Evolutionary conservation across 768 basidiomycete genomes (phyloP), one percentile per base, ranked within the genome.

Genomic region (Boletus pseudo-olivaceus): DNA sequence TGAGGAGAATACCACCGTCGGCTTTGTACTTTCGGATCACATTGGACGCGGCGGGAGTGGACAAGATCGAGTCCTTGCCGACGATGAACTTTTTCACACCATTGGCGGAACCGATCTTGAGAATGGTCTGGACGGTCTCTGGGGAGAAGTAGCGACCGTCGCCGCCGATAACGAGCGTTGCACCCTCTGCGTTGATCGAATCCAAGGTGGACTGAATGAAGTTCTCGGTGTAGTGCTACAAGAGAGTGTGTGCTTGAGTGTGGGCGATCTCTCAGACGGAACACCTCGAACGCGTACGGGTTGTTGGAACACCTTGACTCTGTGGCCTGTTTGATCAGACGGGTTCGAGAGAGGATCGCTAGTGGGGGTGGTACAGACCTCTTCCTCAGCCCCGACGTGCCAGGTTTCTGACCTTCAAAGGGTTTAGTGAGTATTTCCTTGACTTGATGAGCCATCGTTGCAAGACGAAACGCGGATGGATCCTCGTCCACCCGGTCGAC

Each of bases 241-340:
- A 33, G 57, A 32, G 38, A n/a, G 51, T 5, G 30, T 32, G 51
- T 26, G 52, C 55, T 64, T 66, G 56, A 68, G 67, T 52, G 43
- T 48, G 30, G 50, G 32, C 39, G 37, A 39, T 56, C 19, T 17
- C 37, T 56, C 19, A 27, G n/a, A 43, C 38, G 30, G 20, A 49
- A 34, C 39, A 50, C 46, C 59, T 59, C 65, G 32, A 66, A 58
- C 59, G 55, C 79, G 60, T 62, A 92, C 93, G 83, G 91, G 81
- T 72, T 98, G 93, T 75, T 99, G 91, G 82, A 99, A 99, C 63
- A 98, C 84, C 76, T 96, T 98, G 72, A 98, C 97, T 67, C 93
- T 95, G 68, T 37, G 20, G 7, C 37, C 57, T 54, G 49, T 44
- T 9, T 33, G 55, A 49, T 65, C 57, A 70, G 59, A 34, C 54